Conservation (phyloP, 2,329 filamentous ascomycete species). For the Sporothrix dimorphospora region DNA sequence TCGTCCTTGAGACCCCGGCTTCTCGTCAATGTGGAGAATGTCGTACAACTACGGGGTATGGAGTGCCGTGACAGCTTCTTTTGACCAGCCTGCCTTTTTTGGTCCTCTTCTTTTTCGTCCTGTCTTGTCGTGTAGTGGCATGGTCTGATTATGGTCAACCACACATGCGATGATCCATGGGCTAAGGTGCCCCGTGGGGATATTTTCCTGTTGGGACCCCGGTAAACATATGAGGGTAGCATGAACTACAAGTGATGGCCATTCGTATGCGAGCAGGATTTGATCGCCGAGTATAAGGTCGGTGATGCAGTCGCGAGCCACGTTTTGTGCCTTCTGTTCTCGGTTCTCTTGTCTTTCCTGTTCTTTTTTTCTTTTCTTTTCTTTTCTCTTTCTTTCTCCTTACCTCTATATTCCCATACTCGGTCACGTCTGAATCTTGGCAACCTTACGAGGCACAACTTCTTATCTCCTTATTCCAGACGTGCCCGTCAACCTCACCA, state of each 20-base stretch:
- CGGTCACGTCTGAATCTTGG: not conserved
- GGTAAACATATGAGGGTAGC: not conserved
- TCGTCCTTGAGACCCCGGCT: not conserved
- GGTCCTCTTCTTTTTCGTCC: not conserved
- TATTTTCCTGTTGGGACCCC: not conserved
- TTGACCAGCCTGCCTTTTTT: not conserved
- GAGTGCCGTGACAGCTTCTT: not conserved
- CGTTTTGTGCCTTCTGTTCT: not conserved
- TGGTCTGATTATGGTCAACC: not conserved
- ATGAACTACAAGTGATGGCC: not conserved
- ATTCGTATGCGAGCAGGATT: not conserved
- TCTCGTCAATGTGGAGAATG: not conserved
- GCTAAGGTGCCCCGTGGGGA: not conserved
- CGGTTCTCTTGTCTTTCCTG: not conserved
- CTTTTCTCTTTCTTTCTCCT: not conserved
- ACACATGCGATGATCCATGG: not conserved
- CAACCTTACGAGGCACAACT: not conserved
- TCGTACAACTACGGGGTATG: not conserved
- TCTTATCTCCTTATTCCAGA: not conserved
- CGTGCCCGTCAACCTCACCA: not conserved
- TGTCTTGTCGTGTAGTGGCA: not conserved
- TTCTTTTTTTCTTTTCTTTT: not conserved
- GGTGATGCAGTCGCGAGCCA: conserved; percentile 1
- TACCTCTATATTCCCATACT: not conserved
- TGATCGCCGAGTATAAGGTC: not conserved